Evolutionary conservation across 2,329 filamentous ascomycete genomes (phyloP), one percentile per base, ranked within the genome.

Genomic region (Lecanosticta acicola): DNA sequence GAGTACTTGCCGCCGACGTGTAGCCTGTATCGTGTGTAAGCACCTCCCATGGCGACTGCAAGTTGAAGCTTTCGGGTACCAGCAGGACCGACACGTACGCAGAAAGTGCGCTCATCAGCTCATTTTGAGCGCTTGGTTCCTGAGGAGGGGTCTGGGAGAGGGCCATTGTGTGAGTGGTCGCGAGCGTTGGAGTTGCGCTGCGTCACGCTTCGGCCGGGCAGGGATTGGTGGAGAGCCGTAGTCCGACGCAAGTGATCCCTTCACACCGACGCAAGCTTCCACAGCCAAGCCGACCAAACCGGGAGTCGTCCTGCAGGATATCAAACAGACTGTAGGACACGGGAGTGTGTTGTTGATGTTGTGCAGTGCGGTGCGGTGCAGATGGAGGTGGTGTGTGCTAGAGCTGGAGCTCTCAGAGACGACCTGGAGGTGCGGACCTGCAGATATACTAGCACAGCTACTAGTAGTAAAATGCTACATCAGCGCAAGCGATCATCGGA

Each of bases 51-150:
- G 48, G 24, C 35, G n/a, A n/a, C n/a, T n/a, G n/a, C n/a, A n/a
- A n/a, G n/a, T n/a, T n/a, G n/a, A 21, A 34, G 16, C 1, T 38
- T 26, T 13, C 17, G n/a, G 26, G 32, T 32, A 20, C 17, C 33
- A 34, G 43, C 35, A 41, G 44, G 43, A 40, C 43, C 34, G 20
- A 46, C 42, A 59, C 71, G 59, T 66, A 74, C 72, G 70, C 71
- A 52, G 70, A 68, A 35, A 75, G 61, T 32, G 70, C 70, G 42
- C 64, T 67, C 62, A 71, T 67, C 35, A 75, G 64, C 55, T 73
- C 70, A 34, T 66, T 56, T 50, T 65, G 69, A 45, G 69, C 65
- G 41, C 64, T 59, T 41, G 69, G 63, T 65, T 51, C 42, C 29
- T 43, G 43, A 33, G 69, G 67, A 48, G 46, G 48, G 46, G 45